Conservation (phyloP, 305 asterid genomes). For the Ilex paraguariensis region DNA sequence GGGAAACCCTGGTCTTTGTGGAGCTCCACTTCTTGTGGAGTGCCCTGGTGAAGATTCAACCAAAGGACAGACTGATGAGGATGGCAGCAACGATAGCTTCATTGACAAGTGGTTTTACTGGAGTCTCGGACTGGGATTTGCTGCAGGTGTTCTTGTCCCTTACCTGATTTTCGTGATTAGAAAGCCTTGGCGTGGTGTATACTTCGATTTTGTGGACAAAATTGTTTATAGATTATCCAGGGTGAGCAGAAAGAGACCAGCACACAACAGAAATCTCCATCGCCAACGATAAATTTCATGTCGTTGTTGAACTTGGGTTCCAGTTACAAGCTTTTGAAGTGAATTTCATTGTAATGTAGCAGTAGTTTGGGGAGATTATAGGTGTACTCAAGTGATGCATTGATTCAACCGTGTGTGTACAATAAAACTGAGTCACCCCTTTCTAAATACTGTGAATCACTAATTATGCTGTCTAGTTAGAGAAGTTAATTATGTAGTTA, state of each 20-base stretch:
- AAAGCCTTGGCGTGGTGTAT: conserved; percentile 36
- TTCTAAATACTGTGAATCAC: too few relatives aligned
- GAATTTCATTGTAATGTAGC: too few relatives aligned
- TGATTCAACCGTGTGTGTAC: too few relatives aligned
- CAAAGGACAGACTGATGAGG: background rate
- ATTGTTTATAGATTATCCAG: conserved; percentile 11
- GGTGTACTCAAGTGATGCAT: too few relatives aligned
- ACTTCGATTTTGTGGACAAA: conserved; percentile 32
- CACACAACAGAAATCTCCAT: too few relatives aligned
- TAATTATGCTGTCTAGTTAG: too few relatives aligned
- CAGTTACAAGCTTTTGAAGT: too few relatives aligned
- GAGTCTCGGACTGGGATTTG: conserved; percentile 47
- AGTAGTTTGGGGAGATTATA: too few relatives aligned
- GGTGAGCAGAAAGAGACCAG: conserved; percentile 4
- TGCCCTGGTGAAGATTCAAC: conserved; percentile 30
- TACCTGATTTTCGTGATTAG: conserved; percentile 15
- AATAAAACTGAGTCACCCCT: too few relatives aligned
- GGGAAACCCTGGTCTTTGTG: conserved; percentile 48
- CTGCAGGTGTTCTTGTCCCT: conserved; percentile 36
- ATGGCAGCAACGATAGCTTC: conserved; percentile 13
- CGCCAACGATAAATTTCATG: too few relatives aligned
- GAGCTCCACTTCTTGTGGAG: conserved; percentile 26
- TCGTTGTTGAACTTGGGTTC: too few relatives aligned
- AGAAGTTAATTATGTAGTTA: too few relatives aligned
- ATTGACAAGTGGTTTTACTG: conserved; percentile 41